phyloP scores from a whole-genome alignment of 768 basidiomycete species.

The Boletales sp. region DNA sequence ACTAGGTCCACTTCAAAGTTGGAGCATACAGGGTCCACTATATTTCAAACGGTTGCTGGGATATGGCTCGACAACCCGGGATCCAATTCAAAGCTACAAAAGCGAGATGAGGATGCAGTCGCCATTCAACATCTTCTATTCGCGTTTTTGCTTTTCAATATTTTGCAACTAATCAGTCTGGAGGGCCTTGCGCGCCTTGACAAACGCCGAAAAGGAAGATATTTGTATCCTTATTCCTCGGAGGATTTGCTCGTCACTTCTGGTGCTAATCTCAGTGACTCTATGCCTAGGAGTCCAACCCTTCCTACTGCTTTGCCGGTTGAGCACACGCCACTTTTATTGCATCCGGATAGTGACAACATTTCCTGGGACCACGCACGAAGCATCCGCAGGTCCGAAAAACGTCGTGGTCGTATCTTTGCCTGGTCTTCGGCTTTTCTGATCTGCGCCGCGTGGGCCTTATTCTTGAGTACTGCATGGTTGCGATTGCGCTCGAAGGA shows the following conservation, averaged over 20 bases:
- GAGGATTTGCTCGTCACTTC: slow-evolving; percentile 6
- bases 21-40: slow-evolving; percentile 70
- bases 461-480: slow-evolving; percentile 64
- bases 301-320: neutral
- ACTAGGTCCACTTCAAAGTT: slow-evolving; percentile 38
- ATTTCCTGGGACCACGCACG: slow-evolving; percentile 10
- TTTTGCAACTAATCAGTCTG: slow-evolving; percentile 53
- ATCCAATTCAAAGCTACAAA: slow-evolving; percentile 2
- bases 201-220: slow-evolving; percentile 33
- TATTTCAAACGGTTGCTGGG: slow-evolving; percentile 72
- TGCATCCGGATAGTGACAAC: neutral
- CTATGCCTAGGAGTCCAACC: neutral
- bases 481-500: slow-evolving; percentile 47
- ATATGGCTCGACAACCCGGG: slow-evolving; percentile 50
- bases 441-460: slow-evolving; percentile 53
- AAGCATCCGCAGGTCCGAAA: slow-evolving; percentile 32
- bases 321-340: slow-evolving; percentile 17
- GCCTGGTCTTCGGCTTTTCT: slow-evolving; percentile 38
- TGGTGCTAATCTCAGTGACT: neutral
- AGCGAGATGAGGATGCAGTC: slow-evolving; percentile 28
- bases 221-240: slow-evolving; percentile 11
- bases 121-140: slow-evolving; percentile 54
- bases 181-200: slow-evolving; percentile 48
- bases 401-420: slow-evolving; percentile 49
- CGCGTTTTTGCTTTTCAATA: slow-evolving; percentile 53